Evolutionary conservation across 768 basidiomycete species (phyloP).

Genomic region (Lyophyllum atratum): DNA sequence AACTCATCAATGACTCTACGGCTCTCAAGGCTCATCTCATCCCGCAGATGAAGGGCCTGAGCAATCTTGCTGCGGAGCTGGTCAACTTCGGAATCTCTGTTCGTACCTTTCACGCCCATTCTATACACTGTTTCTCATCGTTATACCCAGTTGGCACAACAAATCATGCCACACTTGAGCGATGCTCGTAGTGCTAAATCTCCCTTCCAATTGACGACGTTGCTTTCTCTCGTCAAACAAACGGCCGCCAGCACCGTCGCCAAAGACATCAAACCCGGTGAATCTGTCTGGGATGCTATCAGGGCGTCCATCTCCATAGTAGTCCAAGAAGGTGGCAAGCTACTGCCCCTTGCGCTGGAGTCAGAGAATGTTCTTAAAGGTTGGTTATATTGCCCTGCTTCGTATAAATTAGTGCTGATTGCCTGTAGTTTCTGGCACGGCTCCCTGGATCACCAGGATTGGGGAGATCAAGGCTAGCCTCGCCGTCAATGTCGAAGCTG

Average conservation of each 20-base stretch:
- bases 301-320: constrained; percentile 69
- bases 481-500: constrained; percentile 90
- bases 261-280: constrained; percentile 64
- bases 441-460: constrained; percentile 87
- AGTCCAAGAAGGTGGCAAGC: constrained; percentile 65
- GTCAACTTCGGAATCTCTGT: constrained; percentile 93
- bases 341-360: constrained; percentile 75
- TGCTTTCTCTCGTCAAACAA: constrained; percentile 73
- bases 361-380: constrained; percentile 78
- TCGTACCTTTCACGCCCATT: constrained; percentile 21
- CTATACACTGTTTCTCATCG: background rate
- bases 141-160: constrained; percentile 76
- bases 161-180: constrained; percentile 82
- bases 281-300: constrained; percentile 78
- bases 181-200: constrained; percentile 79
- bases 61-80: constrained; percentile 73
- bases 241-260: constrained; percentile 71
- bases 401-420: constrained; percentile 3
- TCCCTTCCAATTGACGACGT: constrained; percentile 71
- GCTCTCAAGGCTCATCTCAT: constrained; percentile 75
- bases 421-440: constrained; percentile 61
- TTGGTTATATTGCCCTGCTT: constrained; percentile 35
- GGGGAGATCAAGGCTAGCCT: constrained; percentile 80
- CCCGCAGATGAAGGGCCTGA: constrained; percentile 72
- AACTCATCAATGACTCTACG: constrained; percentile 67